phyloP scores from a whole-genome alignment of 495 filamentous ascomycete genomes.

The Aspergillus biplanus region DNA sequence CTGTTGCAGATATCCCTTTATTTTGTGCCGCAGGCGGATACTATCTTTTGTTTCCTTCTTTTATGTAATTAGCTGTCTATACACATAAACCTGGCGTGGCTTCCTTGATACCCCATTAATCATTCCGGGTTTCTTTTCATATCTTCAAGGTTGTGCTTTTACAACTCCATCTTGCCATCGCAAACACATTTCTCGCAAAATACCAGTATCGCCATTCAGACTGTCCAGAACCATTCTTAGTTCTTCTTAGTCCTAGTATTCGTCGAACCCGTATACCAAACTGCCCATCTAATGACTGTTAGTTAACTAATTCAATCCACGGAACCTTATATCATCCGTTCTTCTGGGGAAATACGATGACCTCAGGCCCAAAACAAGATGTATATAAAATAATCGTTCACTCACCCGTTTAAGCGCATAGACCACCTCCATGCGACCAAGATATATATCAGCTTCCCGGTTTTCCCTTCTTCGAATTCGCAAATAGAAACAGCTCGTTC shows the following conservation, averaged over 20 bases:
- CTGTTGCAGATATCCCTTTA: conserved; percentile 5
- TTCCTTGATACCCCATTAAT: background rate
- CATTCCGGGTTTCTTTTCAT: background rate
- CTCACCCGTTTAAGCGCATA: conserved; percentile 57
- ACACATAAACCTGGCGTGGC: conserved; percentile 7
- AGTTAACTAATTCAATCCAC: conserved; percentile 5
- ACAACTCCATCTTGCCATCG: background rate
- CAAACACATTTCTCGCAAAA: too few species aligned
- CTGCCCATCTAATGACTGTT: conserved; percentile 23
- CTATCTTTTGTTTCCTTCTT: conserved; percentile 7
- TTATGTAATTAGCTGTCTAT: conserved; percentile 19
- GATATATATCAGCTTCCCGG: background rate
- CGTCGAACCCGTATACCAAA: conserved; percentile 24
- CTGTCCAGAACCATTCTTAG: background rate
- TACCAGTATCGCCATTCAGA: background rate
- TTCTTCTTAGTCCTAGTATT: background rate
- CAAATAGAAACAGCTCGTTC: background rate
- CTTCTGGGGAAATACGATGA: background rate
- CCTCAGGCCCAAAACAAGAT: background rate
- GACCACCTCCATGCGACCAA: conserved; percentile 53
- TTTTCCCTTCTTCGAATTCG: background rate
- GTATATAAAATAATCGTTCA: background rate
- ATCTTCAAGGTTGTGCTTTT: background rate
- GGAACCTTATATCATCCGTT: too few species aligned
- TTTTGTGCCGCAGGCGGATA: conserved; percentile 30